Percentiles rank a stretch among this genome's conserved stretches.
These are phyloP conservation scores for Agaricus subrufescens DNA, from an alignment of 768 basidiomycete species.

Conservation along the genomic window DNA sequence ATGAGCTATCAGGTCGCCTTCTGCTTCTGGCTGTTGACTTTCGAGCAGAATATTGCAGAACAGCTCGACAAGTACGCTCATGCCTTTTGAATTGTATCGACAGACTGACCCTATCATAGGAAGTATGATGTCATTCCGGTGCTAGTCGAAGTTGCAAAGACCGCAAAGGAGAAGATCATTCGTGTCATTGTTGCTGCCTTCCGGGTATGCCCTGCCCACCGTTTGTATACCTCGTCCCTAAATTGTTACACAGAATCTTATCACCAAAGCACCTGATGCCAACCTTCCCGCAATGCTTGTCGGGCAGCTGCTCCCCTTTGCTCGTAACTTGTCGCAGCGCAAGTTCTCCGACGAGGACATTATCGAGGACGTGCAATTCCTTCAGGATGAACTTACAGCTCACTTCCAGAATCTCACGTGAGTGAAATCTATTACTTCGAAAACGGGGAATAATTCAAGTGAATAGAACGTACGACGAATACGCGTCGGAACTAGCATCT, in stretches of 20 bases:
- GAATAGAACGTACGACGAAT: constrained; percentile 91
- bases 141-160: constrained; percentile 78
- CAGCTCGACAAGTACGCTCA: constrained; percentile 75
- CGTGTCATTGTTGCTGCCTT: constrained; percentile 91
- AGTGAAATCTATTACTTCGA: not conserved
- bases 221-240: not conserved
- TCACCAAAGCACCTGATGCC: constrained; percentile 80
- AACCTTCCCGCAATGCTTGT: constrained; percentile 94
- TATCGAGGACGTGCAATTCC: constrained; percentile 83
- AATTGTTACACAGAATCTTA: constrained; percentile 60
- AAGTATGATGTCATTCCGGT: constrained; percentile 87
- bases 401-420: constrained; percentile 91
- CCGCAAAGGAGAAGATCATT: constrained; percentile 95
- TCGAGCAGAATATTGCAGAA: constrained; percentile 81
- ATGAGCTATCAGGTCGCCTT: constrained; percentile 93
- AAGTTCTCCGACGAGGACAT: constrained; percentile 98
- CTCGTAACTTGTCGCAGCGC: constrained; percentile 73
- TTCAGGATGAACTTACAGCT: constrained; percentile 79
- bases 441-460: not conserved
- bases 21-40: constrained; percentile 92
- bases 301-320: constrained; percentile 79
- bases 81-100: not conserved
- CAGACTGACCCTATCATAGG: constrained; percentile 34
- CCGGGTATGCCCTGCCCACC: constrained; percentile 43
- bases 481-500: constrained; percentile 82